Conservation (phyloP, 2,329 filamentous ascomycete species). For the Exophiala calicioides region DNA sequence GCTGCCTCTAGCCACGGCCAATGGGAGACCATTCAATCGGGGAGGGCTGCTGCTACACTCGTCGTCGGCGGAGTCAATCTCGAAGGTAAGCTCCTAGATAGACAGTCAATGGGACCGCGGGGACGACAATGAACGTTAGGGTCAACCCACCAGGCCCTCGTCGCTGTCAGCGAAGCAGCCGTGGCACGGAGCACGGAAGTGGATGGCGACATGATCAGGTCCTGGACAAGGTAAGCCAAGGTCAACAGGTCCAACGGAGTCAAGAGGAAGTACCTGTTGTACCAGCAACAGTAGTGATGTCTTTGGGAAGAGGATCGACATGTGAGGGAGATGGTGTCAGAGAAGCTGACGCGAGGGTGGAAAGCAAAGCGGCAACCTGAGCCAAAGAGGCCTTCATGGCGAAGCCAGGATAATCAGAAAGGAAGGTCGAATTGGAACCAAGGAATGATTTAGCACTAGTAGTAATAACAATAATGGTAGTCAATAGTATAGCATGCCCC, state of each 20-base stretch:
- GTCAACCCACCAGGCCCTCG: slow-evolving; percentile 26
- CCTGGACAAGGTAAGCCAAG: slow-evolving; percentile 15
- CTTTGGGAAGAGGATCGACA: slow-evolving; percentile 7
- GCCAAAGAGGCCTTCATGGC: slow-evolving; percentile 20
- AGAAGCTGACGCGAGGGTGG: slow-evolving; percentile 18
- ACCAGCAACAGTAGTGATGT: slow-evolving; percentile 29
- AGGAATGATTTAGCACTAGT: too few species aligned
- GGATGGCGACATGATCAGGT: slow-evolving; percentile 23
- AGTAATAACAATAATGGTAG: too few species aligned
- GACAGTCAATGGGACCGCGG: slow-evolving; percentile 10
- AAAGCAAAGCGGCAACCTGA: slow-evolving; percentile 24
- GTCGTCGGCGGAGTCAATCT: slow-evolving; percentile 30
- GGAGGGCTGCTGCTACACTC: slow-evolving; percentile 33
- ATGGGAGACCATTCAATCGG: slow-evolving; percentile 34
- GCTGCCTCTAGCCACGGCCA: slow-evolving; percentile 20
- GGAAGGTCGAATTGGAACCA: not conserved
- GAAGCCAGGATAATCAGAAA: slow-evolving; percentile 18
- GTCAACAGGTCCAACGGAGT: not conserved
- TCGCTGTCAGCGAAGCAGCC: slow-evolving; percentile 24
- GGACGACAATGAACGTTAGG: not conserved
- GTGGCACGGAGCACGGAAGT: slow-evolving; percentile 26
- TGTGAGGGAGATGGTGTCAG: slow-evolving; percentile 14
- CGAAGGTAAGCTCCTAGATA: slow-evolving; percentile 34
- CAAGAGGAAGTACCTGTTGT: slow-evolving; percentile 26
- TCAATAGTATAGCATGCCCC: slow-evolving; percentile 10